Conservation (phyloP, 2,329 filamentous ascomycete genomes). For the Ophiocordyceps camponoti-leonardi region DNA sequence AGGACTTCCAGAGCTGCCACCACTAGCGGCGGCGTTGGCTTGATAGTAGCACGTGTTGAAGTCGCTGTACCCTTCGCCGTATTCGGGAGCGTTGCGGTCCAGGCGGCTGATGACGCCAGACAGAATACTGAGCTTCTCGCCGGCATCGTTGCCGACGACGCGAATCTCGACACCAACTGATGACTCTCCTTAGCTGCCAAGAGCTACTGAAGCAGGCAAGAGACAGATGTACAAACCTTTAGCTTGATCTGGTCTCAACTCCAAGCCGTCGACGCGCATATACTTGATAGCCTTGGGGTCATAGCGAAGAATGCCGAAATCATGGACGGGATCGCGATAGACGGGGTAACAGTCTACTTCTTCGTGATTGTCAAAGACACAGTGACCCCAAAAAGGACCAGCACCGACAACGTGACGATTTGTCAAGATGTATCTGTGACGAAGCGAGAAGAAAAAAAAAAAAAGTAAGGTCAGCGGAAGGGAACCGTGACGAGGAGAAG, state of each 20-base stretch:
- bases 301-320: constrained; percentile 94
- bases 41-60: constrained; percentile 97
- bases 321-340: constrained; percentile 95
- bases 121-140: constrained; percentile 93
- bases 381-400: constrained; percentile 95
- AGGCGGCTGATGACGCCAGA: constrained; percentile 94
- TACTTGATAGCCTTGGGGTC: constrained; percentile 94
- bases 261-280: constrained; percentile 71
- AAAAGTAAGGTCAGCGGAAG: neutral
- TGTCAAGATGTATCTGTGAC: constrained; percentile 54
- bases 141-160: constrained; percentile 95
- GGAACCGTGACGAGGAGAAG: neutral
- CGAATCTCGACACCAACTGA: constrained; percentile 80
- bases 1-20: constrained; percentile 93
- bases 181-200: neutral
- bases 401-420: constrained; percentile 89
- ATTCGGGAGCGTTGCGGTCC: constrained; percentile 92
- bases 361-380: constrained; percentile 97
- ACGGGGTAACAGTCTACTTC: constrained; percentile 91
- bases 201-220: neutral
- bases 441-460: neutral
- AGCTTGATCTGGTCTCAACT: constrained; percentile 71
- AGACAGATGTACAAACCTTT: constrained; percentile 26
- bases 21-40: constrained; percentile 89
- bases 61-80: constrained; percentile 94